Conservation (phyloP, 2,329 filamentous ascomycete genomes). For the Epichloe glyceriae region DNA sequence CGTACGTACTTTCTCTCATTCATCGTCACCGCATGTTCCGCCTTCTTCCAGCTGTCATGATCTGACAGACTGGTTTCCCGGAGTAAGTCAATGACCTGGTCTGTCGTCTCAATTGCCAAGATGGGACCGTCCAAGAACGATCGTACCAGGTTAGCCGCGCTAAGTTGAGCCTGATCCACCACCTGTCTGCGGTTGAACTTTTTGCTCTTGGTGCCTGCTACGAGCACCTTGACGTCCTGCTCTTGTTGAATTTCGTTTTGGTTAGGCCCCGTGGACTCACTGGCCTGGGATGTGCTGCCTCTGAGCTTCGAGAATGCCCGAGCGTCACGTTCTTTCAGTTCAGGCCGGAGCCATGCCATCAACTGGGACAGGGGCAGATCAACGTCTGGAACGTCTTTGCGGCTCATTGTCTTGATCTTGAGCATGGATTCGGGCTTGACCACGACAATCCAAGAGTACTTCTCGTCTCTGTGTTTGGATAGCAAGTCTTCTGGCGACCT, state of each 20-base stretch:
- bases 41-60: slow-evolving; percentile 67
- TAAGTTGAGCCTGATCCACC: slow-evolving; percentile 60
- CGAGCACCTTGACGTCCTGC: slow-evolving; percentile 73
- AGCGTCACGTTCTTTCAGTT: slow-evolving; percentile 67
- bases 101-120: slow-evolving; percentile 76
- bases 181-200: slow-evolving; percentile 83
- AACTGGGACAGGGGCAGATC: slow-evolving; percentile 66
- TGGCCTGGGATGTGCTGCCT: slow-evolving; percentile 17
- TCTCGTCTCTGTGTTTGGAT: slow-evolving; percentile 61
- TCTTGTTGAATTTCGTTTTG: slow-evolving; percentile 28
- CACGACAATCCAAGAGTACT: slow-evolving; percentile 77
- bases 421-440: slow-evolving; percentile 67
- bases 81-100: slow-evolving; percentile 68
- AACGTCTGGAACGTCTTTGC: slow-evolving; percentile 60
- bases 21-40: slow-evolving; percentile 65
- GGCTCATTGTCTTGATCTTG: slow-evolving; percentile 66
- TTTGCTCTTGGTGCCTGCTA: slow-evolving; percentile 72
- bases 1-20: slow-evolving; percentile 70
- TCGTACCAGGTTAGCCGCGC: slow-evolving; percentile 49
- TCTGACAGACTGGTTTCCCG: slow-evolving; percentile 64
- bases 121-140: slow-evolving; percentile 68
- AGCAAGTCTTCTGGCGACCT: slow-evolving; percentile 69
- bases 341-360: slow-evolving; percentile 64
- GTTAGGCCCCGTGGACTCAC: slow-evolving; percentile 11
- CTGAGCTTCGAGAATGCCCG: slow-evolving; percentile 37